Evolutionary conservation across 306 rosid genomes (phyloP).

Genomic region (Gleditsia sinensis): DNA sequence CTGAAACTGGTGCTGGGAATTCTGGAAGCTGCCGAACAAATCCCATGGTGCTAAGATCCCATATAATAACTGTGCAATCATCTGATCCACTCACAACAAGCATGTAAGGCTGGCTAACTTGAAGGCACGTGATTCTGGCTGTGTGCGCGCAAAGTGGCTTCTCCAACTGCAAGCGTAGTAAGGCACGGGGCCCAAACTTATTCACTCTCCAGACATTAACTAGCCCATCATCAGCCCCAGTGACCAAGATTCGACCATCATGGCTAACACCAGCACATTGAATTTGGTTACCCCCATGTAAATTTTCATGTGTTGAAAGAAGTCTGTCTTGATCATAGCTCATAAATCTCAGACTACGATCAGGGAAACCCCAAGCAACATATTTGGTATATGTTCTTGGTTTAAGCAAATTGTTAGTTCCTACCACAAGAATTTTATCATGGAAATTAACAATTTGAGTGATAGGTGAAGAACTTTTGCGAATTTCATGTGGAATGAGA

Average conservation of each 20-base stretch:
- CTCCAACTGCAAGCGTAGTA: slow-evolving; percentile 78
- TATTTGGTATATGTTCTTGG: slow-evolving; percentile 93
- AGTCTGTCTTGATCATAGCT: slow-evolving; percentile 78
- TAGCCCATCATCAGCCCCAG: slow-evolving; percentile 96
- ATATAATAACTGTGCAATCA: slow-evolving; percentile 89
- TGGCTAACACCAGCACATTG: slow-evolving; percentile 86
- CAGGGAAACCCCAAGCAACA: slow-evolving; percentile 95
- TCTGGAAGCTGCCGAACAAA: slow-evolving; percentile 95
- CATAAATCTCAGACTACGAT: slow-evolving; percentile 74
- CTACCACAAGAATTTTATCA: slow-evolving; percentile 71
- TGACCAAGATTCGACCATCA: slow-evolving; percentile 87
- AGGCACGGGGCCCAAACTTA: slow-evolving; percentile 67
- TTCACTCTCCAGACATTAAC: slow-evolving; percentile 91
- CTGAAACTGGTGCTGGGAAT: slow-evolving; percentile 87
- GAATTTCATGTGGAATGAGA: slow-evolving; percentile 67
- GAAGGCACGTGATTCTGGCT: slow-evolving; percentile 83
- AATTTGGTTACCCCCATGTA: slow-evolving; percentile 92
- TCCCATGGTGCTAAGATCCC: slow-evolving; percentile 95
- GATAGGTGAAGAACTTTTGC: slow-evolving; percentile 57
- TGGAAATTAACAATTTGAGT: slow-evolving; percentile 62
- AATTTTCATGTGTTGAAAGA: slow-evolving; percentile 79
- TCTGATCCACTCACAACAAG: slow-evolving; percentile 95
- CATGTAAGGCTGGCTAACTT: slow-evolving; percentile 98
- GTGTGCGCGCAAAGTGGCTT: slow-evolving; percentile 89
- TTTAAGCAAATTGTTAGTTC: slow-evolving; percentile 72